A percentile compares a stretch with the other conserved stretches of the same genome.
Evolutionary conservation across 495 filamentous ascomycete species (phyloP).

Genomic region (Penicillium diatomitis): DNA sequence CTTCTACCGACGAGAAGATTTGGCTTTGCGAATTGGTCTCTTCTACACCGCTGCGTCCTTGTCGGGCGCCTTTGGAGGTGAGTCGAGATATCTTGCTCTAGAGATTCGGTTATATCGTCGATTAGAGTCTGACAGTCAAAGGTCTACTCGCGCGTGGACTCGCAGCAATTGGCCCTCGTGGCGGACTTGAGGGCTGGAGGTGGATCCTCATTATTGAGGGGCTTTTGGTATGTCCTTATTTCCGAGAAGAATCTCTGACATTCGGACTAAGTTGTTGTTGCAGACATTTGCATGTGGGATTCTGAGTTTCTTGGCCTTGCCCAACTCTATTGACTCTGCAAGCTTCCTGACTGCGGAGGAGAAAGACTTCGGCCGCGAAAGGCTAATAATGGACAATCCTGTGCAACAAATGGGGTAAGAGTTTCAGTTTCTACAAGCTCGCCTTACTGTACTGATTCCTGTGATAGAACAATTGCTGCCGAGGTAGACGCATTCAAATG

Average conservation of each 20-base stretch:
- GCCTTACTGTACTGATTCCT: too few relatives aligned
- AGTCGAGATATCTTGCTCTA: neutral
- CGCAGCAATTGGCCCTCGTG: conserved; percentile 49
- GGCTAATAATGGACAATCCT: conserved; percentile 28
- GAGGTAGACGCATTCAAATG: conserved; percentile 31
- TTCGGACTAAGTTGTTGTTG: too few relatives aligned
- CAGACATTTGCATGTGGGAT: conserved; percentile 40
- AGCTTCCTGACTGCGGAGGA: conserved; percentile 44
- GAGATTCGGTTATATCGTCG: neutral
- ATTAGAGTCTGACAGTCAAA: conserved; percentile 3
- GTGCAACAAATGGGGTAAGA: conserved; percentile 23
- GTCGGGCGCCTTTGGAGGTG: conserved; percentile 62
- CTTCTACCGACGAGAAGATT: conserved; percentile 62
- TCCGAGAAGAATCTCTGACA: neutral
- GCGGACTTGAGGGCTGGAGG: conserved; percentile 47
- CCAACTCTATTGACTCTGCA: conserved; percentile 42
- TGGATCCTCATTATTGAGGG: conserved; percentile 62
- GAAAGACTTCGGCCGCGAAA: conserved; percentile 34
- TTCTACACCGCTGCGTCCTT: conserved; percentile 68
- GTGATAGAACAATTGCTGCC: conserved; percentile 11
- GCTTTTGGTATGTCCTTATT: conserved; percentile 30
- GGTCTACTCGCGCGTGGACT: conserved; percentile 60
- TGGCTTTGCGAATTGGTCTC: conserved; percentile 60
- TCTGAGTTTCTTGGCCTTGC: conserved; percentile 47
- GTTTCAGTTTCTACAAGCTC: neutral